Conservation (phyloP, 2,329 filamentous ascomycete species). For the Dactylellina leptospora region DNA sequence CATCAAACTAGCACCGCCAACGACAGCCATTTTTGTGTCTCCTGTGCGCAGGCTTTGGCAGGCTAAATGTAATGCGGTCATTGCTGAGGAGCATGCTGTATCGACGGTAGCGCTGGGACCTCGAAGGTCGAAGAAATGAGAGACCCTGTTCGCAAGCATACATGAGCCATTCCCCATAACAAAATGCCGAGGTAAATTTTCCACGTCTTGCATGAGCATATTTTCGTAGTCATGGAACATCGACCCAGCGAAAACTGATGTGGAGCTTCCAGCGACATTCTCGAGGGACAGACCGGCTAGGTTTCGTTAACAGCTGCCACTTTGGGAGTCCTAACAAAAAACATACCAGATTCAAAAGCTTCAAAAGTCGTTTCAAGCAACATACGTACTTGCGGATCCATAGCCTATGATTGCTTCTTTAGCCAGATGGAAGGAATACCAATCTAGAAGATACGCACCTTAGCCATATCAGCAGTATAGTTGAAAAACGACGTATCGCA, state of each 20-base stretch:
- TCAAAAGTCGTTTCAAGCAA: constrained; percentile 67
- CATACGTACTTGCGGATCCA: constrained; percentile 68
- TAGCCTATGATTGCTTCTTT: constrained; percentile 62
- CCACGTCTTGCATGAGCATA: constrained; percentile 36
- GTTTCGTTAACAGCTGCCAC: too few relatives aligned
- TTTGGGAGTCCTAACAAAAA: too few relatives aligned
- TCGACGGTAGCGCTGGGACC: constrained; percentile 62
- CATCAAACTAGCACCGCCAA: constrained; percentile 60
- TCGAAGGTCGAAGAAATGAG: constrained; percentile 58
- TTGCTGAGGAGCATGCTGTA: constrained; percentile 60
- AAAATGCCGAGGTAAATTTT: constrained; percentile 23
- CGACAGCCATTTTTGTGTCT: constrained; percentile 58
- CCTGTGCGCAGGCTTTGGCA: constrained; percentile 58
- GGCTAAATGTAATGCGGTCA: constrained; percentile 59
- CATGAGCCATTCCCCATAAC: constrained; percentile 60
- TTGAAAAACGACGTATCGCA: constrained; percentile 55
- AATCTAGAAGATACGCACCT: constrained; percentile 56
- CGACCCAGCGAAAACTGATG: constrained; percentile 61
- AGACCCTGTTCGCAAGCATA: constrained; percentile 60
- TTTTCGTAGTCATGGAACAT: constrained; percentile 23
- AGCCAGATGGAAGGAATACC: constrained; percentile 60
- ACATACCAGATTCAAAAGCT: constrained; percentile 66
- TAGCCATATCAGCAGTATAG: constrained; percentile 54
- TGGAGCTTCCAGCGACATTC: constrained; percentile 59
- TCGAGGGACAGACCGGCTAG: constrained; percentile 62